phyloP scores from a whole-genome alignment of 495 filamentous ascomycete genomes.

The Tuber brumale region DNA sequence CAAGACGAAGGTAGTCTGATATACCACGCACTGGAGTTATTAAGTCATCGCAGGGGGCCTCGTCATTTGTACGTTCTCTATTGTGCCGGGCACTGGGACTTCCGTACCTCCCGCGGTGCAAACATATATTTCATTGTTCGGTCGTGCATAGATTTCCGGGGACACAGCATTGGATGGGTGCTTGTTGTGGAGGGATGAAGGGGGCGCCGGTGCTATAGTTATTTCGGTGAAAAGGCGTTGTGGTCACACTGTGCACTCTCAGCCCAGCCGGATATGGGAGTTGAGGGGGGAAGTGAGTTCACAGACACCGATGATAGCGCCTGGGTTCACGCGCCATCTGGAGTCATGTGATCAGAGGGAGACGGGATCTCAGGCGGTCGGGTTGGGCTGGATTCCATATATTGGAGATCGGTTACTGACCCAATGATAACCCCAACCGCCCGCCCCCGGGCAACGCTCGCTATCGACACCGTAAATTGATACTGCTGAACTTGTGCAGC shows the following conservation, averaged over 20 bases:
- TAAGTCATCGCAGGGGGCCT: slow-evolving; percentile 75
- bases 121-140: slow-evolving; percentile 81
- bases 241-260: slow-evolving; percentile 86
- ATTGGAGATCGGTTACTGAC: slow-evolving; percentile 58
- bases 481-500: slow-evolving; percentile 95
- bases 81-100: slow-evolving; percentile 67
- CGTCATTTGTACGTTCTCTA: slow-evolving; percentile 74
- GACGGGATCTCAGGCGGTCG: slow-evolving; percentile 20
- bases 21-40: slow-evolving; percentile 72
- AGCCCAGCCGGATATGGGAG: slow-evolving; percentile 74
- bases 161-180: slow-evolving; percentile 46
- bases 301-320: slow-evolving; percentile 30
- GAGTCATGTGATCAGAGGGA: slow-evolving; percentile 18
- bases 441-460: slow-evolving; percentile 64
- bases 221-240: slow-evolving; percentile 86
- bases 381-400: slow-evolving; percentile 43
- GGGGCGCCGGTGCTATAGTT: slow-evolving; percentile 56
- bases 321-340: slow-evolving; percentile 26
- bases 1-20: slow-evolving; percentile 66
- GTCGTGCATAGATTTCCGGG: slow-evolving; percentile 90
- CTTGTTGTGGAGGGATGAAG: slow-evolving; percentile 39
- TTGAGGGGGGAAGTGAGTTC: slow-evolving; percentile 48
- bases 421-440: slow-evolving; percentile 68
- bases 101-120: slow-evolving; percentile 78
- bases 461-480: slow-evolving; percentile 82